Evolutionary conservation across 768 basidiomycete genomes (phyloP).

Genomic region (Dioszegia hungarica): DNA sequence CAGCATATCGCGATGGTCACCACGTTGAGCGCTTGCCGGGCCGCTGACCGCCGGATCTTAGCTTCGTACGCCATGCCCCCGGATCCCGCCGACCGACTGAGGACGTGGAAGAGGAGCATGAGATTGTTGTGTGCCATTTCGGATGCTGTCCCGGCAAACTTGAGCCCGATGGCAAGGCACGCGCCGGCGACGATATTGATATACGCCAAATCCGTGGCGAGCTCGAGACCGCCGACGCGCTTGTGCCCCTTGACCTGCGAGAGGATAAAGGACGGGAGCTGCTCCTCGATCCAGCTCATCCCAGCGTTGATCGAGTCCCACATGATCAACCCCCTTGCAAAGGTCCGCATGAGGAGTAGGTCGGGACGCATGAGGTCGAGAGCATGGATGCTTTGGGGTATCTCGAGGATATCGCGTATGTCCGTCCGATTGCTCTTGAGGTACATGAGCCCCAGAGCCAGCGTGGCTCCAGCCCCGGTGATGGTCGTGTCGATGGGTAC

Average conservation of each 20-base stretch:
- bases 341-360: slow-evolving; percentile 73
- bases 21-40: slow-evolving; percentile 80
- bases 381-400: slow-evolving; percentile 73
- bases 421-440: slow-evolving; percentile 76
- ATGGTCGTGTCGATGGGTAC: slow-evolving; percentile 71
- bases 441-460: slow-evolving; percentile 90
- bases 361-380: slow-evolving; percentile 83
- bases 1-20: slow-evolving; percentile 81
- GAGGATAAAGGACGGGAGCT: slow-evolving; percentile 57
- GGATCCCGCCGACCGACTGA: slow-evolving; percentile 43
- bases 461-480: slow-evolving; percentile 84
- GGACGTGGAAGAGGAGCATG: slow-evolving; percentile 73
- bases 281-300: slow-evolving; percentile 62
- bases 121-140: slow-evolving; percentile 82
- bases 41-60: slow-evolving; percentile 78
- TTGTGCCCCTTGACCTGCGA: slow-evolving; percentile 16
- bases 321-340: slow-evolving; percentile 74
- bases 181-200: slow-evolving; percentile 85
- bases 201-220: slow-evolving; percentile 76
- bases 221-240: slow-evolving; percentile 55
- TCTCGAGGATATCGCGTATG: slow-evolving; percentile 74
- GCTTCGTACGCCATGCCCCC: slow-evolving; percentile 75
- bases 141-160: slow-evolving; percentile 88
- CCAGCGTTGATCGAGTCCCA: slow-evolving; percentile 74
- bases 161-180: slow-evolving; percentile 85